Evolutionary conservation across 2,329 filamentous ascomycete species (phyloP).

Genomic region (Aspergillus fijiensis): DNA sequence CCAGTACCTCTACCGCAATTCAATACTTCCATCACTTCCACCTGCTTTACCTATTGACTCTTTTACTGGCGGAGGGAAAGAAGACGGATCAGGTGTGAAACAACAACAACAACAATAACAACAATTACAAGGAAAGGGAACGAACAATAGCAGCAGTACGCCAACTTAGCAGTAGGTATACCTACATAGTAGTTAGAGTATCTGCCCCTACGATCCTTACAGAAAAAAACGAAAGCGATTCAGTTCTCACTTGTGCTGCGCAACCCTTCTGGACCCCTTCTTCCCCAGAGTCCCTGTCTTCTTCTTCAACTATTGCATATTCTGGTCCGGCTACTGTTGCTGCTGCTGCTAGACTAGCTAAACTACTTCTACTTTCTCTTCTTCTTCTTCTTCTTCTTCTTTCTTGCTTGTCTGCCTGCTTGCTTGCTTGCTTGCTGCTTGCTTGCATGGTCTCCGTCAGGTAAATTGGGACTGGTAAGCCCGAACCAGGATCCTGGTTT

Average conservation of each 20-base stretch:
- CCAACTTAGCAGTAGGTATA: too few species aligned
- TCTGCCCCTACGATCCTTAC: constrained; percentile 7
- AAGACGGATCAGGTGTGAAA: background rate
- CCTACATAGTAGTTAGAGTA: too few species aligned
- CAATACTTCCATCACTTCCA: too few species aligned
- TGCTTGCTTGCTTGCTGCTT: constrained; percentile 11
- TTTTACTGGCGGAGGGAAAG: background rate
- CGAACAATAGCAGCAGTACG: too few species aligned
- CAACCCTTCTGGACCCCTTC: background rate
- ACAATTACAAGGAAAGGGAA: too few species aligned
- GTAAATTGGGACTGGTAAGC: constrained; percentile 14
- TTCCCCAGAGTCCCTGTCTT: background rate
- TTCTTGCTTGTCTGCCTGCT: constrained; percentile 13
- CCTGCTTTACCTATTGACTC: too few species aligned
- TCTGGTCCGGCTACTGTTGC: background rate
- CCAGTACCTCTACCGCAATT: too few species aligned
- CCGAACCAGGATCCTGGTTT: constrained; percentile 17
- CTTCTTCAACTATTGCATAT: background rate
- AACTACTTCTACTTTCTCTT: constrained; percentile 2
- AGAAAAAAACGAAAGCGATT: constrained; percentile 1
- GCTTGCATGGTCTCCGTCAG: constrained; percentile 12
- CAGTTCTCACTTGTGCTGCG: too few species aligned
- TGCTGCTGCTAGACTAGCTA: background rate
- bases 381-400: constrained; percentile 4
- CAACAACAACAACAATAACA: background rate